Percentiles rank a stretch among this genome's conserved stretches.
These are phyloP conservation scores for Magnusiomyces starmeri DNA, from an alignment of 1,139 yeast species.

Conservation along the genomic window DNA sequence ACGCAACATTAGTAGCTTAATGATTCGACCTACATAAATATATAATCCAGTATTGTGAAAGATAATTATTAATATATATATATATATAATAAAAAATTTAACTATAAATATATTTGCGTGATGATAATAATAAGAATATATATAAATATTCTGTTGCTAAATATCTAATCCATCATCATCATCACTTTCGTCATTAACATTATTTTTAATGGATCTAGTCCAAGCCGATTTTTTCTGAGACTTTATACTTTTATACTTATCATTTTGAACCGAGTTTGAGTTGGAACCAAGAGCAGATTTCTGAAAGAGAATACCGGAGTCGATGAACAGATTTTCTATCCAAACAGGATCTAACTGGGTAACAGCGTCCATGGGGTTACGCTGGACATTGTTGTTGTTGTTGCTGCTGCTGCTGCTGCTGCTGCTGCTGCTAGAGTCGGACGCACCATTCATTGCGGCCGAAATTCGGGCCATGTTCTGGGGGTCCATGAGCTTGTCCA, in stretches of 20 bases:
- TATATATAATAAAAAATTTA: too few relatives aligned
- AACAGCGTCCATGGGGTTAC: background rate
- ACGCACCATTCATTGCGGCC: background rate
- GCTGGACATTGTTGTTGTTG: too few relatives aligned
- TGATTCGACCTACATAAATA: too few relatives aligned
- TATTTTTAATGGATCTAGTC: background rate
- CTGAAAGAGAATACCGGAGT: background rate
- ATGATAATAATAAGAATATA: background rate
- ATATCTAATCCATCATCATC: slow-evolving; percentile 4
- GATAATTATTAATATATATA: too few relatives aligned
- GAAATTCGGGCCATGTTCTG: background rate
- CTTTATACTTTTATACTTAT: background rate
- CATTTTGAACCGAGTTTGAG: background rate
- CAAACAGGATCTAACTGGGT: background rate
- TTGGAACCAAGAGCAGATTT: background rate
- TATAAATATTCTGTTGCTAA: background rate
- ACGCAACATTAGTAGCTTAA: too few relatives aligned
- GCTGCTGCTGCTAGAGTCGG: background rate
- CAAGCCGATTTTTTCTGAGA: background rate
- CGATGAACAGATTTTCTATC: background rate
- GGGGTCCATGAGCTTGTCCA: slow-evolving; percentile 3
- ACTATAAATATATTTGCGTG: background rate
- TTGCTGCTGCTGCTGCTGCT: background rate
- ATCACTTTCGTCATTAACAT: slow-evolving; percentile 1
- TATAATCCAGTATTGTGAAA: too few relatives aligned